Base-by-base conservation (phyloP, 2,329 filamentous ascomycete species). In the Ophiostoma angusticollis region DNA sequence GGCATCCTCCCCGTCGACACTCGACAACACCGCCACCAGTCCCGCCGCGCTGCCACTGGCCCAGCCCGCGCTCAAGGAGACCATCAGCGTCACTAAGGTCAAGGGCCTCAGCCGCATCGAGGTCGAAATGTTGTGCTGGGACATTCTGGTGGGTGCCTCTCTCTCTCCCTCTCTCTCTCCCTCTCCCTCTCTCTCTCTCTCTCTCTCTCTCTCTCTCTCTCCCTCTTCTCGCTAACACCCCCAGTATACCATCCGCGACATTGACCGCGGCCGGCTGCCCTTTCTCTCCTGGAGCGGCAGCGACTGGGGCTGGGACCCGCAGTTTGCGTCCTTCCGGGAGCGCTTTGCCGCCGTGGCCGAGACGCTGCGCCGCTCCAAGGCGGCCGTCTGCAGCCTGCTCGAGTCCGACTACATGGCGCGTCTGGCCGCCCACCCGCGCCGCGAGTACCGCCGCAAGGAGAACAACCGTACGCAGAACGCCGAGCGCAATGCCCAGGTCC, bases 381-480 rank as follows among this genome's bases (percentile, higher is more conserved):
- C 48, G 4, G 40, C 43, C 23, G 48, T 50, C 6, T 42, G 43
- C 36, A 45, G 46, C 24, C 37, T 50, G 31, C 40, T 50, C 4
- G 45, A 45, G 37, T 45, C 45, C 2, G 32, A 39, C 35, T 47
- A 47, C 27, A 33, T 39, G 36, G 40, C 40, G 12, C 46, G 48
- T 13, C 42, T 50, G 23, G 45, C 36, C 3, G 39, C 45, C 0
- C 46, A 49, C 25, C 48, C 48, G 24, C 32, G 22, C 6, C 43
- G 44, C 35, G 48, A 50, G 40, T 40, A 40, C 31, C 42, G 43
- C 30, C 45, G 48, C 30, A 50, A 50, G 36, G 40, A 43, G 21
- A 46, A 45, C 43, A 50, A 50, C 31, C 45, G 44, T 5, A 36
- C 40, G 16, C 48, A 50, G 23, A 50, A 50, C 36, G 40, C 41